phyloP scores from a whole-genome alignment of 805 yeast genomes.

The Diddensiella transvaalensis region DNA sequence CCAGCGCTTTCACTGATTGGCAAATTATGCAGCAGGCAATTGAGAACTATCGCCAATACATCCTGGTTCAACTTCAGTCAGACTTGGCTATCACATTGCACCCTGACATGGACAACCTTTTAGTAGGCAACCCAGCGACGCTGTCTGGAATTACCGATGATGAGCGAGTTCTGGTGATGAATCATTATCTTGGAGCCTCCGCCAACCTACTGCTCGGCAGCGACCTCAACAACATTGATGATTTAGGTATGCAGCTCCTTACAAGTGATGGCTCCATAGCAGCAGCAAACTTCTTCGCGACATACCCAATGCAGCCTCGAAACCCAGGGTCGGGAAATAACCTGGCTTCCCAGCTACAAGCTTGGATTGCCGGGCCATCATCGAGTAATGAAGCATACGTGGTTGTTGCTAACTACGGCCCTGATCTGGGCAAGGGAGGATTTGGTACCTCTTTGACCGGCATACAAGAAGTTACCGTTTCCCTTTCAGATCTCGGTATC shows the following conservation, averaged over 20 bases:
- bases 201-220: conserved; percentile 14
- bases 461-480: conserved; percentile 6
- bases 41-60: conserved; percentile 16
- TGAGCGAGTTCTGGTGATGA: conserved; percentile 11
- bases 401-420: conserved; percentile 15
- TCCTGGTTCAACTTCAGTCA: conserved; percentile 6
- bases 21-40: conserved; percentile 13
- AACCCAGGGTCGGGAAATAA: conserved; percentile 14
- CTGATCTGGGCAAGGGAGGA: conserved; percentile 16
- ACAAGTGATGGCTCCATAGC: conserved; percentile 8
- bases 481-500: conserved; percentile 12
- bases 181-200: conserved; percentile 15
- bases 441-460: conserved; percentile 8
- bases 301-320: conserved; percentile 16
- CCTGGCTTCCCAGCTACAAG: conserved; percentile 12
- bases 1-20: conserved; percentile 9
- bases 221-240: conserved; percentile 13
- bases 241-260: conserved; percentile 9
- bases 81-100: conserved; percentile 8
- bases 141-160: conserved; percentile 13
- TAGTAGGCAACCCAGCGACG: conserved; percentile 11
- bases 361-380: conserved; percentile 14
- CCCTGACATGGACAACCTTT: conserved; percentile 17
- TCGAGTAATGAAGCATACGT: conserved; percentile 9
- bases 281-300: conserved; percentile 15